Evolutionary conservation across 2,329 filamentous ascomycete species (phyloP).

Genomic region (Claviceps capensis): DNA sequence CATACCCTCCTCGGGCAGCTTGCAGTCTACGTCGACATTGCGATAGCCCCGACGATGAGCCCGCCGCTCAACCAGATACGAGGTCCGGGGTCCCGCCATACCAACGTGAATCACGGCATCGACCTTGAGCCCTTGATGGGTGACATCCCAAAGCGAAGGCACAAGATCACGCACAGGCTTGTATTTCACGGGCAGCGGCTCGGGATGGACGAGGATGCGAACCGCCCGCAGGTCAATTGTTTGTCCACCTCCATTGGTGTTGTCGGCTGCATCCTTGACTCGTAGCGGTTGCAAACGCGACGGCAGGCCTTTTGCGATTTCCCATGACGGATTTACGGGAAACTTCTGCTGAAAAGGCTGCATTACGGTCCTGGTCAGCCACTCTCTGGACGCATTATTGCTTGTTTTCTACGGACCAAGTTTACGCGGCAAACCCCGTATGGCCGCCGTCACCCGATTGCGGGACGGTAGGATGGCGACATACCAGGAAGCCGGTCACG

Average conservation of each 20-base stretch:
- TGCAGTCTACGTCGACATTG: slow-evolving; percentile 55
- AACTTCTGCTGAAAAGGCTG: slow-evolving; percentile 60
- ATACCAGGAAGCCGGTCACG: slow-evolving; percentile 48
- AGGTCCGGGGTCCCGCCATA: slow-evolving; percentile 51
- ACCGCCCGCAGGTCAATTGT: slow-evolving; percentile 30
- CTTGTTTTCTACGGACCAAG: background rate
- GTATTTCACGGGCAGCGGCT: slow-evolving; percentile 60
- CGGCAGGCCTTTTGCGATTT: slow-evolving; percentile 60
- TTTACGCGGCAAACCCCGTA: too few relatives aligned
- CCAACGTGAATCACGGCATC: slow-evolving; percentile 68
- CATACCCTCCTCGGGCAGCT: slow-evolving; percentile 37
- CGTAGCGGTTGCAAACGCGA: slow-evolving; percentile 41
- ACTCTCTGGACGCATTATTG: background rate
- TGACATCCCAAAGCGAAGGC: slow-evolving; percentile 43
- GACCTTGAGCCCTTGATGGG: slow-evolving; percentile 25
- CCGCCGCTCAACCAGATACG: slow-evolving; percentile 58
- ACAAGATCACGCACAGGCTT: slow-evolving; percentile 47
- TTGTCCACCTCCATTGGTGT: slow-evolving; percentile 15
- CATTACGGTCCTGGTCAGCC: slow-evolving; percentile 7
- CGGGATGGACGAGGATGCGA: slow-evolving; percentile 49
- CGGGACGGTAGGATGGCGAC: slow-evolving; percentile 12
- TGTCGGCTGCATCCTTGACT: slow-evolving; percentile 22
- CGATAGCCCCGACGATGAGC: slow-evolving; percentile 61
- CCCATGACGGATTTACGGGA: slow-evolving; percentile 66
- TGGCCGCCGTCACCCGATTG: background rate